Evolutionary conservation across 2,329 filamentous ascomycete species (phyloP), one percentile per base, ranked within the genome.

Genomic region (Neofusicoccum sp.): DNA sequence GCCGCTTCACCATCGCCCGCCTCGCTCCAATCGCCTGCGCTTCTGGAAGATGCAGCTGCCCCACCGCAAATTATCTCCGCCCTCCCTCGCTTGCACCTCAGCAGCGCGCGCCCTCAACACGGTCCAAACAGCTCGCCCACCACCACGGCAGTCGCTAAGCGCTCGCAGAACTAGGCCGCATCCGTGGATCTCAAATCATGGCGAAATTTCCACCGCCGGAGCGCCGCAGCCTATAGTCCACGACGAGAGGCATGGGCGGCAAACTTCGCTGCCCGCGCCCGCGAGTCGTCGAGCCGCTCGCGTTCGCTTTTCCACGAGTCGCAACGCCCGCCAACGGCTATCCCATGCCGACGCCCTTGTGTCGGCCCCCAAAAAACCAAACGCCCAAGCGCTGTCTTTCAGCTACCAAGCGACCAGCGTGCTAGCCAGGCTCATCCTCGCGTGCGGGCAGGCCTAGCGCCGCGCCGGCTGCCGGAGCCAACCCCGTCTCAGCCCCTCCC

Each of bases 261-360:
- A 56, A 56, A 56, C 39, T 36, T 58, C 54, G 6, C 9, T 58
- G 54, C 54, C 54, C 54, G n/a, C 41, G 41, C 31, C 54, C 54
- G 45, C 54, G 54, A 58, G 39, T 58, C 54, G 54, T 41, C 31
- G n/a, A 1, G 28, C 6, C 3, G 34, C 28, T 58, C 54, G 54
- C 54, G 41, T 58, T 47, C 54, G 54, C 29, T 58, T 58, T 58
- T 12, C 31, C 54, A 58, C 41, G 54, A 58, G 54, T 58, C 54
- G 45, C 28, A 12, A 5, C 6, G 28, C n/a, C n/a, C 54, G 9
- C 54, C 45, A 58, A 22, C 22, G 37, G 6, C 14, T 14, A 22
- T 41, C 22, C 31, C 11, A 31, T 56, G 50, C 54, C 54, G 54
- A 45, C 52, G 52, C 11, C 11, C 36, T 43, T n/a, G 31, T 16